Evolutionary conservation across 2,329 filamentous ascomycete species (phyloP), one percentile per base, ranked within the genome.

Genomic region (Fusarium nodosum): DNA sequence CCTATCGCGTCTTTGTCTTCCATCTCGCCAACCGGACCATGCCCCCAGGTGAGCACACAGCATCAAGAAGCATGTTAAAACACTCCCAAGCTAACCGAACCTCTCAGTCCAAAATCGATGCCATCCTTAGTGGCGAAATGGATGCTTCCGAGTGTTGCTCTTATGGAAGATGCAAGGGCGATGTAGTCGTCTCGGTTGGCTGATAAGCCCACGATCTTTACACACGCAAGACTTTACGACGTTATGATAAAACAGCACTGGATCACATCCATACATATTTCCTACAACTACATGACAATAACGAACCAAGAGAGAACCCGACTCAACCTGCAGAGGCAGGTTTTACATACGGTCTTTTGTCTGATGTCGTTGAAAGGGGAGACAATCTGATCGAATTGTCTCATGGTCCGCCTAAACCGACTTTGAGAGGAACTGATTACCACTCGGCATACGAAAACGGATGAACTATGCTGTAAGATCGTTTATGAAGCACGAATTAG

Each of bases 121-220:
- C 77, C 16, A 87, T 87, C 39, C 80, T 87, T 47, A 82, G 77
- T 30, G 84, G 85, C 55, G 75, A 81, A 30, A 77, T 84, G 62
- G 79, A 80, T 22, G 80, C 83, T n/a, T 82, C 85, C 30, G 82
- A 77, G 15, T 87, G 85, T 75, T 87, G 85, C 74, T 83, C 82
- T n/a, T 86, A 87, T 65, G 85, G 85, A 51, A 77, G 77, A 34
- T 87, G 85, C 76, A 83, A 83, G 57, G 81, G 81, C 55, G 81
- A 85, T 61, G 82, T 86, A 48, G 82, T 86, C 44, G 72, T 85
- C 53, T 79, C 80, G 12, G 83, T 85, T 74, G 79, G 78, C 55
- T 79, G 74, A 72, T 45, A 71, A 70, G 15, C 38, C 28, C 28
- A 39, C 41, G 9, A 54, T 28, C n/a, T 56, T 51, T 24, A 55